Evolutionary conservation across 495 filamentous ascomycete genomes (phyloP).

Genomic region (Copromyces sp.): DNA sequence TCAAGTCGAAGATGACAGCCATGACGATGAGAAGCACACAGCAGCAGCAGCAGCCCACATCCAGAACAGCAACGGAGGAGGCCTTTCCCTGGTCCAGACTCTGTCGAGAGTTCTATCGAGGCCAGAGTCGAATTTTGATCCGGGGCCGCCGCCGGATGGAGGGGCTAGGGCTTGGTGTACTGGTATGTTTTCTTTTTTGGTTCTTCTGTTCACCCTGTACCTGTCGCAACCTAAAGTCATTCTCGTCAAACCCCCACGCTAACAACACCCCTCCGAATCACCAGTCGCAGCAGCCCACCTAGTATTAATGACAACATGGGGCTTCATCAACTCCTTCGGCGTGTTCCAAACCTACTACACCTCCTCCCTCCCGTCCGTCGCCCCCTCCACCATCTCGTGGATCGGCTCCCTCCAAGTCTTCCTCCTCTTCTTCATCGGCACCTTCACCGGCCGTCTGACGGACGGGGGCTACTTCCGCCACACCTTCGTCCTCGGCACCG

Average conservation of each 20-base stretch:
- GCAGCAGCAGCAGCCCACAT: too few relatives aligned
- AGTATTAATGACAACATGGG: slow-evolving; percentile 39
- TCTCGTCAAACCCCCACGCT: too few relatives aligned
- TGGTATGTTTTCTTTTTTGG: slow-evolving; percentile 15
- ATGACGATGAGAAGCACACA: not conserved
- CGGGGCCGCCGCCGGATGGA: slow-evolving; percentile 45
- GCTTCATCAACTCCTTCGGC: slow-evolving; percentile 59
- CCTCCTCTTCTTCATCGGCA: slow-evolving; percentile 61
- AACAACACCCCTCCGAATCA: not conserved
- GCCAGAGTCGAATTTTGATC: slow-evolving; percentile 31
- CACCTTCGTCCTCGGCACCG: slow-evolving; percentile 21
- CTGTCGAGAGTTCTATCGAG: slow-evolving; percentile 28
- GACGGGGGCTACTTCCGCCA: slow-evolving; percentile 53
- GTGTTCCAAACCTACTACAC: slow-evolving; percentile 75
- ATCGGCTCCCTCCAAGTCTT: slow-evolving; percentile 67
- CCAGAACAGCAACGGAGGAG: not conserved
- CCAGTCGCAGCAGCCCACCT: slow-evolving; percentile 36
- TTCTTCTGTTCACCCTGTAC: not conserved
- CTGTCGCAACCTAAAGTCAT: too few relatives aligned
- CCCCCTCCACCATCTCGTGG: slow-evolving; percentile 64
- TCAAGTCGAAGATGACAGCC: not conserved
- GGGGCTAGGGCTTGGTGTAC: slow-evolving; percentile 40
- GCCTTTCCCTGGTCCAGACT: slow-evolving; percentile 17
- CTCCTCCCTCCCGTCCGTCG: slow-evolving; percentile 27
- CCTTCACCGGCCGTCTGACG: slow-evolving; percentile 54